Evolutionary conservation across 768 basidiomycete species (phyloP).

Genomic region (Suillus decipiens): DNA sequence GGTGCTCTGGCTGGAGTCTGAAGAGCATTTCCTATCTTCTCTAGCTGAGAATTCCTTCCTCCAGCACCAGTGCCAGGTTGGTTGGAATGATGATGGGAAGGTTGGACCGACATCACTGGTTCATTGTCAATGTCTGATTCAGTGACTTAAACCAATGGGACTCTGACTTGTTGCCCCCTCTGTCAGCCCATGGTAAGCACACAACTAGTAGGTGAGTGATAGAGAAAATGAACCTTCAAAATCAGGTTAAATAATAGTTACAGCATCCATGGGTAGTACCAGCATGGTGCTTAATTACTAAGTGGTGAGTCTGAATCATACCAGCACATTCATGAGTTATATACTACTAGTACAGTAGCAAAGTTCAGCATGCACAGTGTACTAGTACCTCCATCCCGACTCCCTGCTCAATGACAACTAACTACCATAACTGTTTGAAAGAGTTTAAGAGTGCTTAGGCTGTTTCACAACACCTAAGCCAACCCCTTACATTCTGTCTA

Average conservation of each 20-base stretch:
- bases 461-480: neutral
- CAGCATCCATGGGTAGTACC: neutral
- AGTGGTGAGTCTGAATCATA: neutral
- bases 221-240: neutral
- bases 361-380: too few relatives aligned
- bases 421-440: slow-evolving; percentile 1
- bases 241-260: neutral
- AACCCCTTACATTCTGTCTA: neutral
- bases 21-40: neutral
- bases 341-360: too few relatives aligned
- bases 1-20: neutral
- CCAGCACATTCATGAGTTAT: too few relatives aligned
- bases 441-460: neutral
- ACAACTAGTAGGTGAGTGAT: neutral
- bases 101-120: neutral
- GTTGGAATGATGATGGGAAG: neutral
- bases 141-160: neutral
- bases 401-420: neutral
- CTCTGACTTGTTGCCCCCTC: neutral
- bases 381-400: neutral
- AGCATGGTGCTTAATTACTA: neutral
- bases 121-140: neutral
- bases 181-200: neutral
- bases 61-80: neutral
- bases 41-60: neutral